Percentiles rank a stretch among this genome's conserved stretches.
Conservation (phyloP, 345 rosid genomes). For the Streptanthus diversifolius region DNA sequence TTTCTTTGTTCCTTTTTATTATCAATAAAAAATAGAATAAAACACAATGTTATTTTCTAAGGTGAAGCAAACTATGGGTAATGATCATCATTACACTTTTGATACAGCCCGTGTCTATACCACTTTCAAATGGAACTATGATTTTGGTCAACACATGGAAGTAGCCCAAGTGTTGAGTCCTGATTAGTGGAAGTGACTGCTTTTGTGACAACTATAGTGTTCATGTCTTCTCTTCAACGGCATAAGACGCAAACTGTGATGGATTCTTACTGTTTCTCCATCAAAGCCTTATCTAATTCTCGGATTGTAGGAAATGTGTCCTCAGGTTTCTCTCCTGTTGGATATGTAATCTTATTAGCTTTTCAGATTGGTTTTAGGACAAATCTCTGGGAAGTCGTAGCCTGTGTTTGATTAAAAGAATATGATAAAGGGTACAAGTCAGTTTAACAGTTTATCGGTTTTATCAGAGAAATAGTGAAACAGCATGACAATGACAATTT, state of each 20-base stretch:
- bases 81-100: slow-evolving; percentile 63
- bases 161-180: not conserved
- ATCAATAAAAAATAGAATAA: slow-evolving; percentile 9
- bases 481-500: not conserved
- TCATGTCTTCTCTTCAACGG: slow-evolving; percentile 5
- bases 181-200: not conserved
- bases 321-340: not conserved
- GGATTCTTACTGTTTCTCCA: slow-evolving; percentile 11
- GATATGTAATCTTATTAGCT: slow-evolving; percentile 12
- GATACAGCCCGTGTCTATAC: slow-evolving; percentile 49
- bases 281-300: slow-evolving; percentile 5
- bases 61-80: slow-evolving; percentile 38
- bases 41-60: not conserved
- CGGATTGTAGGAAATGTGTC: not conserved
- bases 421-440: not conserved
- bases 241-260: slow-evolving; percentile 18
- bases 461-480: not conserved
- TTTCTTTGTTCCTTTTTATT: not conserved
- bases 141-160: slow-evolving; percentile 9
- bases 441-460: not conserved
- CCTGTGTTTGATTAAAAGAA: not conserved
- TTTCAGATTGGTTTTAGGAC: not conserved
- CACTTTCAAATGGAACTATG: slow-evolving; percentile 58
- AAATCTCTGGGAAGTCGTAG: not conserved
- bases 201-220: slow-evolving; percentile 3